Conservation (phyloP, 495 filamentous ascomycete species). For the Talaromyces borbonicus region DNA sequence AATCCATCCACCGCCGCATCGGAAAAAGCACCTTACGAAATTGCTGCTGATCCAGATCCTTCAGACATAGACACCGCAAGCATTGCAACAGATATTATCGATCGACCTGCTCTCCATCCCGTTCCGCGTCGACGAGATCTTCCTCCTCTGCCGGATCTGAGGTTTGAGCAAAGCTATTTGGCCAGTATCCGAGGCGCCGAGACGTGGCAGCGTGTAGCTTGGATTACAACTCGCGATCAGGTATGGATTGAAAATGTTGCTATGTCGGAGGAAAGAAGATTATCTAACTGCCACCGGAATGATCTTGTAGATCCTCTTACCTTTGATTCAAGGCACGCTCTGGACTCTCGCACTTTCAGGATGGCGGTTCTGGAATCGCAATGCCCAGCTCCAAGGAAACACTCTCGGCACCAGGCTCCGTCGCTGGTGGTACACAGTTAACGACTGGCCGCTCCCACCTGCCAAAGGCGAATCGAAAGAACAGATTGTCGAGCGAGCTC, state of each 20-base stretch:
- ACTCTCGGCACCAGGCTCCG: slow-evolving; percentile 60
- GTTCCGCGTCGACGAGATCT: slow-evolving; percentile 45
- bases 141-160: slow-evolving; percentile 81
- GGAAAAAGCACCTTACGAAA: slow-evolving; percentile 32
- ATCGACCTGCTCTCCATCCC: slow-evolving; percentile 43
- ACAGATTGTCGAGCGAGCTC: slow-evolving; percentile 30
- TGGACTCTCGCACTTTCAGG: slow-evolving; percentile 72
- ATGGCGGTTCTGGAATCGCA: slow-evolving; percentile 76
- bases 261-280: slow-evolving; percentile 2
- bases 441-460: slow-evolving; percentile 64
- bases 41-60: slow-evolving; percentile 40
- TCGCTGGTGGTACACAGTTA: slow-evolving; percentile 86
- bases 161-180: slow-evolving; percentile 96
- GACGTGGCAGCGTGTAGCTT: slow-evolving; percentile 63
- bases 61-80: slow-evolving; percentile 33
- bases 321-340: slow-evolving; percentile 71
- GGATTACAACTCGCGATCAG: slow-evolving; percentile 85
- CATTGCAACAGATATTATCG: slow-evolving; percentile 35
- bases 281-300: slow-evolving; percentile 4
- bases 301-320: slow-evolving; percentile 59
- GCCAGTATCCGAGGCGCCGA: slow-evolving; percentile 70
- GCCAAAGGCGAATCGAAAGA: slow-evolving; percentile 18
- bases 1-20: slow-evolving; percentile 69
- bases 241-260: slow-evolving; percentile 32
- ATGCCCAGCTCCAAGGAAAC: slow-evolving; percentile 56